A percentile compares a stretch with the other conserved stretches of the same genome.
phyloP scores from a whole-genome alignment of 345 rosid genomes.

The Salix viminalis region DNA sequence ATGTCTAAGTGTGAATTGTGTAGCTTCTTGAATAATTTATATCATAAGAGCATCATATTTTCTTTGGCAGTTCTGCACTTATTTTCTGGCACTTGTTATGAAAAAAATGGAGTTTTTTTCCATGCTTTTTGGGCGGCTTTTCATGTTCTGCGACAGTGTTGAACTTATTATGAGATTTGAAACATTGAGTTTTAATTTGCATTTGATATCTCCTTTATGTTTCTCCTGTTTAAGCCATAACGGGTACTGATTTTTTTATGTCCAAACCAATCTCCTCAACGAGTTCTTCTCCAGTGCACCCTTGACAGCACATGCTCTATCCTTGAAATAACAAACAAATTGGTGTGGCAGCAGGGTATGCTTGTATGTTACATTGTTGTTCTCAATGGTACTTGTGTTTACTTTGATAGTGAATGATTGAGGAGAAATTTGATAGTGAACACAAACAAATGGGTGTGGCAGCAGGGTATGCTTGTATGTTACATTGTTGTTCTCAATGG shows the following conservation, averaged over 20 bases:
- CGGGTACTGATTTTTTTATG: not conserved
- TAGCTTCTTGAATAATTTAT: slow-evolving; percentile 20
- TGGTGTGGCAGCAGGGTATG: not conserved
- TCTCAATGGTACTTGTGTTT: not conserved
- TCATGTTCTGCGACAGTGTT: not conserved
- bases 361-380: not conserved
- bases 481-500: not conserved
- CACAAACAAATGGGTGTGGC: not conserved
- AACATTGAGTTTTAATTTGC: not conserved
- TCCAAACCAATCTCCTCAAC: not conserved
- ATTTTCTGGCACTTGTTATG: not conserved
- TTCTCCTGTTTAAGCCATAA: not conserved
- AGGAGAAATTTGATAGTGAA: too few relatives aligned
- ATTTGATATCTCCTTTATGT: not conserved
- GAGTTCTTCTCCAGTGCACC: not conserved
- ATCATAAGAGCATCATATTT: slow-evolving; percentile 2
- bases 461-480: not conserved
- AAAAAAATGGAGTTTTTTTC: not conserved
- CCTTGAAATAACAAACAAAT: not conserved
- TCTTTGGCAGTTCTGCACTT: not conserved
- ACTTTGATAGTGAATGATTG: too few relatives aligned
- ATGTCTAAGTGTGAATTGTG: slow-evolving; percentile 12
- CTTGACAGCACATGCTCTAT: not conserved
- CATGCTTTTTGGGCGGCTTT: not conserved
- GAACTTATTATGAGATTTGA: not conserved